phyloP scores from a whole-genome alignment of 192 early-diverging fungal genomes.

The Oehlia diaphana region DNA sequence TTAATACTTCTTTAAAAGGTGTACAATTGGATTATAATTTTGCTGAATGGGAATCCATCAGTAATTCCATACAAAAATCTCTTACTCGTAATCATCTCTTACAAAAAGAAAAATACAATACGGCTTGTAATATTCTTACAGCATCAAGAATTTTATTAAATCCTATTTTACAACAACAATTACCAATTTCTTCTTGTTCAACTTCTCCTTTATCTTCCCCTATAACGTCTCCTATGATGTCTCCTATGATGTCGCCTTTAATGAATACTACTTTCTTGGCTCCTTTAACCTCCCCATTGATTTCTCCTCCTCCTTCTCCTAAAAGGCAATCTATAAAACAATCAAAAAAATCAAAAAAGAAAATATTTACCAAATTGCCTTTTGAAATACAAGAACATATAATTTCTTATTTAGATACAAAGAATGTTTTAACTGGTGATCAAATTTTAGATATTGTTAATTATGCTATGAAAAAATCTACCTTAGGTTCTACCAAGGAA shows the following conservation, averaged over 20 bases:
- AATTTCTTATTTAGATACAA: slow-evolving; percentile 10
- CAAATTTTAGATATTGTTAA: neutral
- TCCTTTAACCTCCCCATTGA: neutral
- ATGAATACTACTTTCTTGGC: neutral
- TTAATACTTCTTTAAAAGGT: slow-evolving; percentile 43
- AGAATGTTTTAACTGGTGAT: neutral
- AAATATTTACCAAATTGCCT: neutral
- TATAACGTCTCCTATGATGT: neutral
- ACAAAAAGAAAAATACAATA: slow-evolving; percentile 43
- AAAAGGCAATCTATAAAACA: neutral
- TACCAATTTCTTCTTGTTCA: neutral
- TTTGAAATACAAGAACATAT: slow-evolving; percentile 19
- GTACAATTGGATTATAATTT: slow-evolving; percentile 50
- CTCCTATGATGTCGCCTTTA: neutral
- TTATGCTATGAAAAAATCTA: neutral
- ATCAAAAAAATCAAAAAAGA: no score
- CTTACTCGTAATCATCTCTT: slow-evolving; percentile 45
- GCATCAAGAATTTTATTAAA: slow-evolving; percentile 37
- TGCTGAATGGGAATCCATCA: slow-evolving; percentile 42
- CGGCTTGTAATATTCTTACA: slow-evolving; percentile 40
- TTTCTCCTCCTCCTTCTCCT: neutral
- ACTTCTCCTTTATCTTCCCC: neutral
- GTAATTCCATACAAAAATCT: slow-evolving; percentile 44
- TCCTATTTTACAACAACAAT: neutral
- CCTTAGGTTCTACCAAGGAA: neutral